Evolutionary conservation across 257 asterid genomes (phyloP).

Genomic region (Salvia miltiorrhiza): DNA sequence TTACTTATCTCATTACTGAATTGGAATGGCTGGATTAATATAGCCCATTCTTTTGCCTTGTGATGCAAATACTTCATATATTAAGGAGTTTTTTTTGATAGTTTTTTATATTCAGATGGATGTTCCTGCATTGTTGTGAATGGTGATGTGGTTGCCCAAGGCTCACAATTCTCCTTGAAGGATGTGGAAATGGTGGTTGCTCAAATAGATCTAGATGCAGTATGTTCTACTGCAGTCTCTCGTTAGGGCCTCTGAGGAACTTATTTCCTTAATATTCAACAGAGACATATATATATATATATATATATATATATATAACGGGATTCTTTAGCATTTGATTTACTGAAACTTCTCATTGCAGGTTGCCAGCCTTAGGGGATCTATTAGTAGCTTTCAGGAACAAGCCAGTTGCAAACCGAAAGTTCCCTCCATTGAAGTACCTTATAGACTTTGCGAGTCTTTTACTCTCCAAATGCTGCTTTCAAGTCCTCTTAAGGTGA

Average conservation of each 20-base stretch:
- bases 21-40: not conserved
- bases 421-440: slow-evolving; percentile 64
- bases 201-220: slow-evolving; percentile 95
- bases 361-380: slow-evolving; percentile 94
- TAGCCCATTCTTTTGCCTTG: slow-evolving; percentile 1
- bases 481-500: slow-evolving; percentile 89
- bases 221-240: slow-evolving; percentile 35
- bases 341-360: slow-evolving; percentile 29
- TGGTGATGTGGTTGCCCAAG: slow-evolving; percentile 94
- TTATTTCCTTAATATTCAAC: slow-evolving; percentile 1
- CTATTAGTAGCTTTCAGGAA: slow-evolving; percentile 95
- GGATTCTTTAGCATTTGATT: slow-evolving; percentile 7
- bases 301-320: no score
- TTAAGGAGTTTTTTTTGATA: slow-evolving; percentile 19
- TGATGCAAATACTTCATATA: not conserved
- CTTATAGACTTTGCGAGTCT: slow-evolving; percentile 77
- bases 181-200: slow-evolving; percentile 95
- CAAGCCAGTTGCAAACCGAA: slow-evolving; percentile 86
- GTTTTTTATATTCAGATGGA: slow-evolving; percentile 63
- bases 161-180: slow-evolving; percentile 87
- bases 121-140: slow-evolving; percentile 89
- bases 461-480: slow-evolving; percentile 66
- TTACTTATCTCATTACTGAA: not conserved
- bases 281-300: not conserved
- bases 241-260: not conserved